phyloP scores from a whole-genome alignment of 2,329 filamentous ascomycete species.

The Venturia oleaginea region DNA sequence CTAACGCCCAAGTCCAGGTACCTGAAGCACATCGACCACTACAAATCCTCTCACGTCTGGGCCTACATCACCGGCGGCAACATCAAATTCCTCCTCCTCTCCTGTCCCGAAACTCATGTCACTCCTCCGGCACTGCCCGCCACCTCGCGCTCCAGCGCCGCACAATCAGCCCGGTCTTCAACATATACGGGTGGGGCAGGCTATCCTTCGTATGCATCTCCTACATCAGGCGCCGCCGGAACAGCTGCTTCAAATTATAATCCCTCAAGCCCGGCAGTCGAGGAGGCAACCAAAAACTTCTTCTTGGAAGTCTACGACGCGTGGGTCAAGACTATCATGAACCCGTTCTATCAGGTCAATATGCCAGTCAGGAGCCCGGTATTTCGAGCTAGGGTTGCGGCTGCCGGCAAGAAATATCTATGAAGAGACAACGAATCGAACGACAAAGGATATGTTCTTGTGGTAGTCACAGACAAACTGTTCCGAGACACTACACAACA shows the following conservation, averaged over 20 bases:
- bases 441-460: neutral
- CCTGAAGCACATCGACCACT: constrained; percentile 92
- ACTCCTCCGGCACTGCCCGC: constrained; percentile 36
- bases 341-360: constrained; percentile 82
- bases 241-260: constrained; percentile 39
- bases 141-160: constrained; percentile 23
- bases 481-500: neutral
- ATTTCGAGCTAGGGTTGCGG: constrained; percentile 71
- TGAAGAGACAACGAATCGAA: constrained; percentile 27
- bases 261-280: constrained; percentile 79
- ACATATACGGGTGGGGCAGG: constrained; percentile 20
- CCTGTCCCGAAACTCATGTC: constrained; percentile 55
- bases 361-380: constrained; percentile 79
- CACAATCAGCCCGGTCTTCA: constrained; percentile 16
- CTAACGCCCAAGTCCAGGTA: constrained; percentile 50
- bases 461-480: neutral
- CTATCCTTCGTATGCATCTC: constrained; percentile 25
- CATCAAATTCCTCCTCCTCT: constrained; percentile 87
- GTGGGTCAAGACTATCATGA: constrained; percentile 97
- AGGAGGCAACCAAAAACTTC: constrained; percentile 92
- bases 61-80: constrained; percentile 91
- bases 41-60: constrained; percentile 91
- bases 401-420: constrained; percentile 87
- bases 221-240: constrained; percentile 39
- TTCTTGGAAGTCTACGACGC: constrained; percentile 93